These are phyloP conservation scores for Glycyrrhiza uralensis DNA, from an alignment of 306 rosid genomes.

Conservation along the genomic window DNA sequence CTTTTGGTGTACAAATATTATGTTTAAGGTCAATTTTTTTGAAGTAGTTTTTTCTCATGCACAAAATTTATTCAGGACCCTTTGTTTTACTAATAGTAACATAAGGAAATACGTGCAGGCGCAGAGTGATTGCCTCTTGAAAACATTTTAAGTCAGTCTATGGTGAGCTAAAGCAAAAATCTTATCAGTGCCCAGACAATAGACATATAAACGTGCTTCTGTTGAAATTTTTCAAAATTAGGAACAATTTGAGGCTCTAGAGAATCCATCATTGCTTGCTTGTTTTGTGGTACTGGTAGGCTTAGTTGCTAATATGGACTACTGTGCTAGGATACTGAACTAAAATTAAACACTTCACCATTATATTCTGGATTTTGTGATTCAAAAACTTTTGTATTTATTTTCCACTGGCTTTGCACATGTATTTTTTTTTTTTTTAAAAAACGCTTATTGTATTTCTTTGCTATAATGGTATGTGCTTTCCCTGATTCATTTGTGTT, in stretches of 20 bases:
- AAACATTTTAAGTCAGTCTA: neutral
- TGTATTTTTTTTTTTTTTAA: neutral
- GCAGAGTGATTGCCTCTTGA: neutral
- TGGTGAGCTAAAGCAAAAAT: neutral
- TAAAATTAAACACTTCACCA: neutral
- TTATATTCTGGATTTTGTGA: neutral
- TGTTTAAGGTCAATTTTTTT: neutral
- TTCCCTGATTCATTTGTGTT: conserved; percentile 18
- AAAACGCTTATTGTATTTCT: neutral
- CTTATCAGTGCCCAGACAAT: neutral
- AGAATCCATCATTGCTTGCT: neutral
- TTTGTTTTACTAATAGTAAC: neutral
- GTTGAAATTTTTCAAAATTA: neutral
- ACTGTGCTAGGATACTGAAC: neutral
- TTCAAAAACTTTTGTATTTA: neutral
- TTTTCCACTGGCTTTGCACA: neutral
- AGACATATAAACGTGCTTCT: neutral
- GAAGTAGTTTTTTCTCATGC: neutral
- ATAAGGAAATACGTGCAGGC: neutral
- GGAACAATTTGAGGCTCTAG: neutral
- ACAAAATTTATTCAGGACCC: neutral
- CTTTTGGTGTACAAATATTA: neutral
- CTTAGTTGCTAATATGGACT: neutral
- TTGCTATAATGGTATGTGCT: neutral
- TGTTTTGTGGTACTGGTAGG: neutral